Evolutionary conservation across 495 filamentous ascomycete genomes (phyloP).

Genomic region (Tirmania nivea): DNA sequence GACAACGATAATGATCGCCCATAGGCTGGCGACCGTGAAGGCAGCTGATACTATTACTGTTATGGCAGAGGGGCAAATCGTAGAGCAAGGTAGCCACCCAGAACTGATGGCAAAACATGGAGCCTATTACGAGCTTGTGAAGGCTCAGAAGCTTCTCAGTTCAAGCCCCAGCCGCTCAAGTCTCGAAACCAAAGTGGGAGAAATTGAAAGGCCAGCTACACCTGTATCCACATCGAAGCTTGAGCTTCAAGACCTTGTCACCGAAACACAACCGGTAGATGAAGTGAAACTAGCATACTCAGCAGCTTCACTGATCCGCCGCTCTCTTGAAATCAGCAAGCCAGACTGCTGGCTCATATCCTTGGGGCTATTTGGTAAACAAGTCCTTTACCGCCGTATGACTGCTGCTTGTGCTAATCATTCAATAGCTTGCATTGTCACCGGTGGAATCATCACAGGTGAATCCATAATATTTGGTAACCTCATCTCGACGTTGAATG

Average conservation of each 20-base stretch:
- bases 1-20: conserved; percentile 30
- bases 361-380: conserved; percentile 8
- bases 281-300: background rate
- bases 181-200: conserved; percentile 7
- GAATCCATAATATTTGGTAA: conserved; percentile 33
- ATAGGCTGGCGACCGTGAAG: conserved; percentile 35
- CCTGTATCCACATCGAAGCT: too few relatives aligned
- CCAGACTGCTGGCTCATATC: conserved; percentile 10
- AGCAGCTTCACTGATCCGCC: background rate
- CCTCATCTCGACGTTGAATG: conserved; percentile 23
- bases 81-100: conserved; percentile 31
- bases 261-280: background rate
- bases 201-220: background rate
- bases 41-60: conserved; percentile 33
- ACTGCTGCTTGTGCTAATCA: background rate
- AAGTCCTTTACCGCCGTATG: background rate
- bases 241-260: too few relatives aligned
- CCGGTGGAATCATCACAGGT: conserved; percentile 26
- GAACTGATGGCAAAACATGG: conserved; percentile 25
- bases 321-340: conserved; percentile 6
- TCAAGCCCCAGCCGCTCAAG: conserved; percentile 7
- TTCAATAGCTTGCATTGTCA: conserved; percentile 20
- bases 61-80: conserved; percentile 24
- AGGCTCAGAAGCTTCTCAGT: conserved; percentile 12
- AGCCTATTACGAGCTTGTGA: conserved; percentile 26